Conservation (phyloP, 495 filamentous ascomycete species). For the Penicillium verhagenii region DNA sequence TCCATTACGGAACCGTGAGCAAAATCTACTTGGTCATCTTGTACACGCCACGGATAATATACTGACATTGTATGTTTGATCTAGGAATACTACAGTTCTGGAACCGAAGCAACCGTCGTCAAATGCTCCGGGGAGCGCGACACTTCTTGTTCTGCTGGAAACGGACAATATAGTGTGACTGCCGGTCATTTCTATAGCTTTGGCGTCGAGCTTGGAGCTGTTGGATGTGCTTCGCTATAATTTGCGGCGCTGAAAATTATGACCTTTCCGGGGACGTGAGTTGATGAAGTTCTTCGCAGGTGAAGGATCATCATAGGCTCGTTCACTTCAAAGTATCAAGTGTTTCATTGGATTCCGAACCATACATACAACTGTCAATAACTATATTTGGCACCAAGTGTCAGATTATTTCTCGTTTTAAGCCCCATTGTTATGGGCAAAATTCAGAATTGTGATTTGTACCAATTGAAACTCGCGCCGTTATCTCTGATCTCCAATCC, state of each 20-base stretch:
- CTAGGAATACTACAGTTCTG: slow-evolving; percentile 36
- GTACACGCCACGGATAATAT: background rate
- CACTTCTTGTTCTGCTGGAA: slow-evolving; percentile 31
- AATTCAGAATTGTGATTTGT: background rate
- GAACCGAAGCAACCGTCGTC: slow-evolving; percentile 13
- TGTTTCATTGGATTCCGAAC: background rate
- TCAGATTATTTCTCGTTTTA: background rate
- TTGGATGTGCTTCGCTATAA: slow-evolving; percentile 19
- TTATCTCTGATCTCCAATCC: no score
- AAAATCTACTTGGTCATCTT: background rate
- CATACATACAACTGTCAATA: no score
- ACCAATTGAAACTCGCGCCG: background rate
- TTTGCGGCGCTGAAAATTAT: background rate
- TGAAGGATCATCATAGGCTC: background rate
- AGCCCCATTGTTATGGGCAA: background rate
- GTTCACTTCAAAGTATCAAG: background rate
- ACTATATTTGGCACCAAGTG: background rate
- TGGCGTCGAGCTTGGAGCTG: slow-evolving; percentile 23
- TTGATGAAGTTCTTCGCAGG: background rate
- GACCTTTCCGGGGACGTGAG: background rate
- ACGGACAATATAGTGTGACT: slow-evolving; percentile 28
- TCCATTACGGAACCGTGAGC: slow-evolving; percentile 35
- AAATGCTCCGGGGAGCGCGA: slow-evolving; percentile 33
- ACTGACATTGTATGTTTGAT: background rate
- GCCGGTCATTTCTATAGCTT: slow-evolving; percentile 33